Conservation (phyloP, 1,284 basidiomycete species). For the Caloboletus firmus region DNA sequence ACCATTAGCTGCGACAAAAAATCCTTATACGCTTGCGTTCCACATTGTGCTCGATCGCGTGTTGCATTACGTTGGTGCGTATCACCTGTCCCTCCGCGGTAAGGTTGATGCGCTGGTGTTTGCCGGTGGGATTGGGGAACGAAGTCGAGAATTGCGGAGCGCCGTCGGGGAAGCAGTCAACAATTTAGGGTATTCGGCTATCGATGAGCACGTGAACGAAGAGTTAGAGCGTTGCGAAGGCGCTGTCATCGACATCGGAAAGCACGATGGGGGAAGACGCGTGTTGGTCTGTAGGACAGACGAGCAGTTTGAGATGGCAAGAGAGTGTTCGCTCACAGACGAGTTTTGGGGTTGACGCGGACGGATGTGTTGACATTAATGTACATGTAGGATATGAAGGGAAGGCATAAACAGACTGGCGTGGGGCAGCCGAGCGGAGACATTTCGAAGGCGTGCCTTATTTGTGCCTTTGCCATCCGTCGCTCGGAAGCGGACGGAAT, state of each 20-base stretch:
- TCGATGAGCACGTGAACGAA: constrained; percentile 45
- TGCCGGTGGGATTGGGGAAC: constrained; percentile 84
- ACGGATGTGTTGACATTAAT: not conserved
- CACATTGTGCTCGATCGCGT: constrained; percentile 75
- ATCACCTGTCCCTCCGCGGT: constrained; percentile 68
- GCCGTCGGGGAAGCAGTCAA: constrained; percentile 53
- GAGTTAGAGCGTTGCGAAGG: constrained; percentile 35
- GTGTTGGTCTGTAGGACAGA: constrained; percentile 65
- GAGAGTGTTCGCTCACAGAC: constrained; percentile 42
- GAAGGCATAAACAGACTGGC: no score
- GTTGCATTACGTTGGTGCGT: constrained; percentile 68
- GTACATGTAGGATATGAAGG: no score
- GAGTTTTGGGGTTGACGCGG: constrained; percentile 20
- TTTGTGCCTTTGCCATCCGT: not conserved
- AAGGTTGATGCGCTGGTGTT: constrained; percentile 80
- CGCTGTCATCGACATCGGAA: no score
- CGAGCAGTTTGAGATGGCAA: constrained; percentile 69
- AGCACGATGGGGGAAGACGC: constrained; percentile 33
- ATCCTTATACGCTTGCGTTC: constrained; percentile 60
- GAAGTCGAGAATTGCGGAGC: constrained; percentile 57
- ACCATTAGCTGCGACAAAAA: constrained; percentile 14
- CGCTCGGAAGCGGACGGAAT: no score
- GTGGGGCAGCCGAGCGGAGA: not conserved
- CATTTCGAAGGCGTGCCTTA: not conserved
- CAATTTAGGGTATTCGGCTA: constrained; percentile 63